Base-by-base conservation (phyloP, 1,139 yeast genomes). In the Hanseniaspora sp. region DNA sequence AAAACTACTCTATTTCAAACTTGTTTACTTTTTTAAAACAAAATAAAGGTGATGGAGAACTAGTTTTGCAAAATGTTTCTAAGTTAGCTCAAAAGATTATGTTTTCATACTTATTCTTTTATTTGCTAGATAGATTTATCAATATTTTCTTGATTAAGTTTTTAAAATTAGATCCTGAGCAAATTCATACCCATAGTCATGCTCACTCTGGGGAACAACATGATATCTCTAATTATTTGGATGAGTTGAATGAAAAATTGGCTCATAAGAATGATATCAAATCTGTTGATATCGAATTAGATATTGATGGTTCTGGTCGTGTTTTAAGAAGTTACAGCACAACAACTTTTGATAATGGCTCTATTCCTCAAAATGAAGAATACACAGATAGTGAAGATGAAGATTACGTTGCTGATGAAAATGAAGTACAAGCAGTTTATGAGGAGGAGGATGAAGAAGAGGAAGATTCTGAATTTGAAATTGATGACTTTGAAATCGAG, bases 381-480 rank as follows among this genome's bases (percentile, higher is more conserved):
- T 41, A 45, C 33, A 35, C 11, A 5, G 41, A 44, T 8, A n/a
- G 31, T 29, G 48, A 42, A 12, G 30, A 33, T 17, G 34, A 33
- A 31, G 38, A 31, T 9, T 17, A 44, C 15, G 39, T 17, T 33
- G 47, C 15, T 7, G 38, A 15, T 42, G 9, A 42, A 29, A 28
- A 29, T 11, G 34, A 15, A 11, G 23, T 2, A 5, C 18, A 23
- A 23, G 23, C 4, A 23, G 23, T 4, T 4, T 3, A 15, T 42
- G 9, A 42, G 2, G 34, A 42, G 29, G 7, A 31, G 3, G 41
- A 51, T 13, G 38, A 7, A 5, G 17, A 23, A 29, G 47, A 41
- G 6, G 55, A 52, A 33, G 51, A 46, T 30, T 48, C 44, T 28
- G 55, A 52, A n/a, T 40, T 46, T 35, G 34, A 46, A 8, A 40